Evolutionary conservation across 257 asterid genomes (phyloP).

Genomic region (Knoxia roxburghii): DNA sequence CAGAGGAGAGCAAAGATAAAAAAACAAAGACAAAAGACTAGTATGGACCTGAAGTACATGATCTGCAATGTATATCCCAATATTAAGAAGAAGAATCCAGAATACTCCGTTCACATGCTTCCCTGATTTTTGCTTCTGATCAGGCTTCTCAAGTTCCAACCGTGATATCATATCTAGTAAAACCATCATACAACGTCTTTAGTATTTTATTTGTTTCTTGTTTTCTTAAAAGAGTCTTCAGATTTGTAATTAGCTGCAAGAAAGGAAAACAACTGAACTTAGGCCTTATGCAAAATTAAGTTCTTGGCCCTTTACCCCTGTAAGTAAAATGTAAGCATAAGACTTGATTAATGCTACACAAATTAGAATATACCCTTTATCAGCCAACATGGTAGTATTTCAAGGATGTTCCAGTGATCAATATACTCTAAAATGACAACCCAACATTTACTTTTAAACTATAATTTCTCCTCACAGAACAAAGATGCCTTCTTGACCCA

Average conservation of each 20-base stretch:
- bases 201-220: conserved; percentile 1
- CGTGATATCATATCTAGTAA: conserved; percentile 71
- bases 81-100: conserved; percentile 83
- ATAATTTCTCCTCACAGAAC: background rate
- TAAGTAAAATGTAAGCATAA: background rate
- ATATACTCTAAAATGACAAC: background rate
- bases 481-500: background rate
- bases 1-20: background rate
- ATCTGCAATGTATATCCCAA: conserved; percentile 74
- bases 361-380: background rate
- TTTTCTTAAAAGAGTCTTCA: background rate
- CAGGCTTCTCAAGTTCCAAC: conserved; percentile 75
- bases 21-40: conserved; percentile 7
- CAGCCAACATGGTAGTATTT: background rate
- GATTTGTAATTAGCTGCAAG: background rate
- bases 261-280: background rate
- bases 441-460: background rate
- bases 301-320: background rate
- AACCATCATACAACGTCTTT: conserved; percentile 36
- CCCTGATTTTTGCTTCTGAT: conserved; percentile 46
- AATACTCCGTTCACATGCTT: conserved; percentile 80
- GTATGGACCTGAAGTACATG: conserved; percentile 75
- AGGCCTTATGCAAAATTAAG: background rate
- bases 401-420: background rate
- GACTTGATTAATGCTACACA: background rate